Evolutionary conservation across 345 rosid genomes (phyloP), one percentile per base, ranked within the genome.

Genomic region (Mercurialis annua): DNA sequence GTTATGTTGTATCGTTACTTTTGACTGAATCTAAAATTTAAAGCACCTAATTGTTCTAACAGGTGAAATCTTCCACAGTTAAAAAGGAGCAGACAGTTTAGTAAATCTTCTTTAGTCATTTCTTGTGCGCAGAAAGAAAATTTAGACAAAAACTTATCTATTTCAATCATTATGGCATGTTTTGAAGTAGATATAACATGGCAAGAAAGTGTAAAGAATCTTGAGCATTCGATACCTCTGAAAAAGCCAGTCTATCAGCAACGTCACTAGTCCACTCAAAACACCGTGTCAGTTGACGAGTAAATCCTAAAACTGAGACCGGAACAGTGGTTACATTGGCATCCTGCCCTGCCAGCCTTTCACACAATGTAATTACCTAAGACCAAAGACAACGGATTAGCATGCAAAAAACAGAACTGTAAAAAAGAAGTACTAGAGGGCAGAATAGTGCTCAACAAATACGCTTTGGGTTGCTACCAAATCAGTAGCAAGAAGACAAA

Each of bases 261-360:
- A 90, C 97, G 80, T 90, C 98, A 55, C 69, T 93, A n/a, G 97
- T 86, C 98, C 96, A 93, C 66, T 93, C 90, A 63, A 89, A 93
- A 74, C 82, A 78, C 31, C 92, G 73, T 64, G 95, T 90, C 46
- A 93, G 14, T 64, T 90, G 92, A 66, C 97, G 86, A 10, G 98
- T 87, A 38, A 86, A 65, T 77, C 95, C 84, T 74, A 93, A 78
- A 77, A 90, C 51, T 11, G 90, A 87, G 66, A 89, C 99, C 3
- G 96, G 99, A 72, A 93, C 97, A 1, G 90, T 90, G 10, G 96
- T 94, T 42, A 94, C 87, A 78, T 94, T 94, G 74, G 99, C 99
- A 80, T 90, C 99, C 82, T 90, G 99, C 48, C 97, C 97, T 5
- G 99, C 99, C 0, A 94, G 97, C 75, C 95, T 86, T 85, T 89